Conservation (phyloP, 1,284 basidiomycete species). For the Testicularia cyperi region DNA sequence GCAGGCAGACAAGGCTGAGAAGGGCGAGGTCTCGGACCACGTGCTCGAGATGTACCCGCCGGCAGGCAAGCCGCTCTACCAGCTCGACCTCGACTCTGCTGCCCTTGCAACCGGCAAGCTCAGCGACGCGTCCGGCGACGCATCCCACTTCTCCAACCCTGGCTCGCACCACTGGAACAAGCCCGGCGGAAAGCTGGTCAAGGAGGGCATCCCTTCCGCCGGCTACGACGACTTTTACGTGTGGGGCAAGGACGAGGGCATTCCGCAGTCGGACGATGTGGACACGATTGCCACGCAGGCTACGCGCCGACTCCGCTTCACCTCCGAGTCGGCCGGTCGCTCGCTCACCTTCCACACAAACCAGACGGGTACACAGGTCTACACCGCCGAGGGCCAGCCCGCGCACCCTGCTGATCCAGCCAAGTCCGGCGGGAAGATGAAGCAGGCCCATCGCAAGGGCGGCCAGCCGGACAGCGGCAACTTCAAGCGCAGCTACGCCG, state of each 20-base stretch:
- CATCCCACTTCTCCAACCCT: slow-evolving; percentile 20
- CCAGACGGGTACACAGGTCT: slow-evolving; percentile 51
- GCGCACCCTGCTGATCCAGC: slow-evolving; percentile 25
- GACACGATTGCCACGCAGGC: slow-evolving; percentile 15
- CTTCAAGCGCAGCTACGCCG: slow-evolving; percentile 28
- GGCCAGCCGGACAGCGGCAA: slow-evolving; percentile 23
- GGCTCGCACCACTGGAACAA: slow-evolving; percentile 37
- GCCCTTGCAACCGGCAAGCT: slow-evolving; percentile 44
- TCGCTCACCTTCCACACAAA: slow-evolving; percentile 45
- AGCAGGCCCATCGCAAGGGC: slow-evolving; percentile 32
- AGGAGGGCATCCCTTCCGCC: slow-evolving; percentile 11
- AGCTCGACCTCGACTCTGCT: slow-evolving; percentile 37
- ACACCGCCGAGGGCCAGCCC: slow-evolving; percentile 38
- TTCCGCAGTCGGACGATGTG: slow-evolving; percentile 21
- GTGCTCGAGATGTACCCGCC: slow-evolving; percentile 32
- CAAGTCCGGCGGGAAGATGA: slow-evolving; percentile 23
- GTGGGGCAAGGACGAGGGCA: slow-evolving; percentile 28
- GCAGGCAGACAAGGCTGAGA: slow-evolving; percentile 19
- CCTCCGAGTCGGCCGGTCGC: slow-evolving; percentile 26
- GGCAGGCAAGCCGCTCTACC: slow-evolving; percentile 17
- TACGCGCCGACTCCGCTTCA: slow-evolving; percentile 25
- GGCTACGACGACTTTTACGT: slow-evolving; percentile 56
- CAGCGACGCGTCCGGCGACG: not conserved
- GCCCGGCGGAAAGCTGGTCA: slow-evolving; percentile 27
- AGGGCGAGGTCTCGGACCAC: slow-evolving; percentile 33